A percentile compares a stretch with the other conserved stretches of the same genome.
phyloP scores from a whole-genome alignment of 495 filamentous ascomycete species.

The Hypoxylon perforatum region DNA sequence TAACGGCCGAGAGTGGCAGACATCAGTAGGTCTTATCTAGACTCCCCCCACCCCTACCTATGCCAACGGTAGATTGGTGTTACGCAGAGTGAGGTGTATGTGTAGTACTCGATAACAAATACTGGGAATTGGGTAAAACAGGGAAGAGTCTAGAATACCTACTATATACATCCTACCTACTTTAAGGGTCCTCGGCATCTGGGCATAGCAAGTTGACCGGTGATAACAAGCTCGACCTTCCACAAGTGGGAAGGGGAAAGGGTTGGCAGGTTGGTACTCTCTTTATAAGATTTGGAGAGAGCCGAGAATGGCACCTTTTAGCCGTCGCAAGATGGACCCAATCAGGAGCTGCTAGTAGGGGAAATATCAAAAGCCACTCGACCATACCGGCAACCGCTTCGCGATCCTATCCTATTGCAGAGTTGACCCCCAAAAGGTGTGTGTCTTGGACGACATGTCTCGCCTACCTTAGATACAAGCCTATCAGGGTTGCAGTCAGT shows the following conservation, averaged over 20 bases:
- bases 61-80: neutral
- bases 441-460: neutral
- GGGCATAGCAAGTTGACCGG: neutral
- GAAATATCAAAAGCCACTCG: neutral
- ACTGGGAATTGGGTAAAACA: neutral
- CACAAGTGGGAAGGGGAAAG: conserved; percentile 12
- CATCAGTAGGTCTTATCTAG: neutral
- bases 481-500: too few species aligned
- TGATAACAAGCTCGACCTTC: conserved; percentile 22
- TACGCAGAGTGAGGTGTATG: neutral
- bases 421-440: neutral
- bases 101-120: neutral
- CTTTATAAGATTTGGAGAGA: neutral
- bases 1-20: neutral
- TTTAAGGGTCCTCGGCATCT: conserved; percentile 13
- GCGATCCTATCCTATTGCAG: neutral
- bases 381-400: neutral
- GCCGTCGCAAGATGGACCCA: conserved; percentile 14
- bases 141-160: neutral
- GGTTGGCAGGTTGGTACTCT: neutral
- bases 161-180: neutral
- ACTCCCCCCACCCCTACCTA: neutral
- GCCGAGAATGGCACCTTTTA: conserved; percentile 12
- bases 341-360: neutral
- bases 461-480: too few species aligned